phyloP scores from a whole-genome alignment of 176 grass and related monocot genomes.

The Musa acuminata region DNA sequence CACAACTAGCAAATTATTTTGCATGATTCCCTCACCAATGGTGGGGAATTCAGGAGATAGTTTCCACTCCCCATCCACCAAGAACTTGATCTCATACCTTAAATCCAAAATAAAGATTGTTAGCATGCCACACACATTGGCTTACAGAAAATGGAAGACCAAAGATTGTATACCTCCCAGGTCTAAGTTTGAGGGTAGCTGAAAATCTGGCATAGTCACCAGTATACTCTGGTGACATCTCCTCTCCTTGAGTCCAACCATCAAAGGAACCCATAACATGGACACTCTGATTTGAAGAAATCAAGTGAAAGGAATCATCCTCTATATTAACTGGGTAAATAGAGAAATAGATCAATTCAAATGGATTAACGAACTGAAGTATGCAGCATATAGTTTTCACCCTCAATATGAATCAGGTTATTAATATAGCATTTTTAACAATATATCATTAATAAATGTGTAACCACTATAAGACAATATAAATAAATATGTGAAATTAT shows the following conservation, averaged over 20 bases:
- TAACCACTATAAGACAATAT: too few species aligned
- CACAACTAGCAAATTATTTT: conserved; percentile 68
- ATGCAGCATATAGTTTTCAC: neutral
- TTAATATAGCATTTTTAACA: neutral
- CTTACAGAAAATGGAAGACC: neutral
- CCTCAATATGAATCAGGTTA: neutral
- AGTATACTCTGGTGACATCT: conserved; percentile 69
- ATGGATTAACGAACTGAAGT: neutral
- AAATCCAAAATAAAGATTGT: conserved; percentile 4
- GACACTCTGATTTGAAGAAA: conserved; percentile 36
- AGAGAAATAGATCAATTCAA: neutral
- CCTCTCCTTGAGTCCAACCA: conserved; percentile 72
- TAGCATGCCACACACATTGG: neutral
- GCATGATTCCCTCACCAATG: conserved; percentile 40
- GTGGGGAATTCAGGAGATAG: conserved; percentile 64
- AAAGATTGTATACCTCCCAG: conserved; percentile 55
- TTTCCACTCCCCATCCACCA: conserved; percentile 85
- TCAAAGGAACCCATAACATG: conserved; percentile 97
- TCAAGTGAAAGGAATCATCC: neutral
- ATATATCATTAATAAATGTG: neutral
- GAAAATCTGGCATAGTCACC: conserved; percentile 70
- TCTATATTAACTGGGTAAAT: neutral
- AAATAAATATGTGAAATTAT: too few species aligned
- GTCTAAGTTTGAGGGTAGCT: conserved; percentile 64
- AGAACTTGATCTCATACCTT: conserved; percentile 97